phyloP scores from a whole-genome alignment of 805 yeast species.

The Candida xyloterini region DNA sequence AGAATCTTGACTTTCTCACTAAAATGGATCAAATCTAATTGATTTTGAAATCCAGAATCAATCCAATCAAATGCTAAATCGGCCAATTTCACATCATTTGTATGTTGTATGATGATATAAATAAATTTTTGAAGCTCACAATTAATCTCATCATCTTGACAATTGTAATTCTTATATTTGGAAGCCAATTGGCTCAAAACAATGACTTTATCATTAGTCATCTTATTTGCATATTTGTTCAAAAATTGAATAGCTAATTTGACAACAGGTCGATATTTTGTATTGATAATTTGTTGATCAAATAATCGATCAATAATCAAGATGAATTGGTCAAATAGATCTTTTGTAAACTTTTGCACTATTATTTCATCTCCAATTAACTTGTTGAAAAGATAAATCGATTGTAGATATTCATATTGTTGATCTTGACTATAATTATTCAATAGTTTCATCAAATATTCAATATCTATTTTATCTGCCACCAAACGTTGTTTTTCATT shows the following conservation, averaged over 20 bases:
- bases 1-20: constrained; percentile 19
- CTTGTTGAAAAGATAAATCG: constrained; percentile 15
- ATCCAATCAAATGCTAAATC: constrained; percentile 8
- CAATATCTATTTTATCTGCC: constrained; percentile 1
- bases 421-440: background rate
- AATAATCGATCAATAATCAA: background rate
- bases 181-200: background rate
- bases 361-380: constrained; percentile 7
- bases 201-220: background rate
- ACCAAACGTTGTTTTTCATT: constrained; percentile 6
- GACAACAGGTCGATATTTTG: background rate
- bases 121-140: constrained; percentile 6
- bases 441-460: constrained; percentile 4
- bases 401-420: constrained; percentile 3
- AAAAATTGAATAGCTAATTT: constrained; percentile 1
- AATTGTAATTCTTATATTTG: background rate
- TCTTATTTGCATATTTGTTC: background rate
- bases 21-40: constrained; percentile 18
- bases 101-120: constrained; percentile 5
- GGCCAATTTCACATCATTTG: background rate
- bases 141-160: background rate
- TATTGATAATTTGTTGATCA: background rate
- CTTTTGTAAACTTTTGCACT: background rate
- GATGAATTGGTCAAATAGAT: background rate
- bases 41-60: constrained; percentile 1